Evolutionary conservation across 1,139 yeast species (phyloP).

Genomic region (Candida tetrigidarum): DNA sequence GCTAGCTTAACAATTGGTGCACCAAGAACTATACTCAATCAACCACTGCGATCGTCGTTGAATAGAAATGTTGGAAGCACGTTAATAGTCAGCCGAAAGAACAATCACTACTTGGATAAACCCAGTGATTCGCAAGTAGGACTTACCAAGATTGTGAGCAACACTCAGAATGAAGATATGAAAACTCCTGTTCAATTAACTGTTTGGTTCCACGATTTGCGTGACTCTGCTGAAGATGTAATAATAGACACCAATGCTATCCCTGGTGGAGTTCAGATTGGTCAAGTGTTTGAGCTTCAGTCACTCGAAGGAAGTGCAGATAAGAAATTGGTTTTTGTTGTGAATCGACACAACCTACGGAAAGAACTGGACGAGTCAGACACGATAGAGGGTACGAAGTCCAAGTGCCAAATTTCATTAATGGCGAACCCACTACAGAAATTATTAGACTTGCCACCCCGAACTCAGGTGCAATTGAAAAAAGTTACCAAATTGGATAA

Average conservation of each 20-base stretch:
- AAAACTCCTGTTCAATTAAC: conserved; percentile 47
- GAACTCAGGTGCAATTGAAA: conserved; percentile 62
- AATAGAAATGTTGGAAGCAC: conserved; percentile 19
- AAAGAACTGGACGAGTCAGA: conserved; percentile 7
- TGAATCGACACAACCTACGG: conserved; percentile 22
- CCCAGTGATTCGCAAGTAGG: not conserved
- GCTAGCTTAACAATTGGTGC: conserved; percentile 25
- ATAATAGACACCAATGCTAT: conserved; percentile 60
- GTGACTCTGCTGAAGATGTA: conserved; percentile 62
- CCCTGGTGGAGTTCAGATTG: conserved; percentile 61
- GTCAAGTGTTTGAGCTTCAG: conserved; percentile 73
- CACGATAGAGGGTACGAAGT: conserved; percentile 14
- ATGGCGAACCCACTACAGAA: conserved; percentile 65
- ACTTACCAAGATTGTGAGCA: conserved; percentile 6
- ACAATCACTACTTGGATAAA: conserved; percentile 15
- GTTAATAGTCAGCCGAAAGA: conserved; percentile 17
- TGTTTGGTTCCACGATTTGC: conserved; percentile 75
- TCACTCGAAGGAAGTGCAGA: conserved; percentile 13
- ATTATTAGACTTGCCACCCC: conserved; percentile 65
- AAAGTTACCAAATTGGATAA: conserved; percentile 37
- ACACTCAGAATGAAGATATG: conserved; percentile 12
- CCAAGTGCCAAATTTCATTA: conserved; percentile 53
- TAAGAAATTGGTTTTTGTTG: conserved; percentile 27
- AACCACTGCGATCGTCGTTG: conserved; percentile 10
- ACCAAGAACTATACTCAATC: conserved; percentile 15